phyloP scores from a whole-genome alignment of 2,329 filamentous ascomycete species.

The Fusarium sp. region DNA sequence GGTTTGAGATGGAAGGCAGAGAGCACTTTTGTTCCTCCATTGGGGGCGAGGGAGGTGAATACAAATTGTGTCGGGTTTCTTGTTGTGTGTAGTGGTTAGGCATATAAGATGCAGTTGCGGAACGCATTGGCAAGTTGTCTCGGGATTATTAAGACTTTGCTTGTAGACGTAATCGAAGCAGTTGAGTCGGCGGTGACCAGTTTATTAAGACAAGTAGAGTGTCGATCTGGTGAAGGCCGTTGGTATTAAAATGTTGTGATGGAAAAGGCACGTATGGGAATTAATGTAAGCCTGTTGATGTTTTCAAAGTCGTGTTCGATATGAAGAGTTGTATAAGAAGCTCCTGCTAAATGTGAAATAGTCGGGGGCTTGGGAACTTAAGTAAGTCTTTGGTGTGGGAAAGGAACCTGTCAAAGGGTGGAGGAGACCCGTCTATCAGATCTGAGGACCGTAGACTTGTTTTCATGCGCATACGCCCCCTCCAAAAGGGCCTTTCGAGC shows the following conservation, averaged over 20 bases:
- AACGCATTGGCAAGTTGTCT: slow-evolving; percentile 40
- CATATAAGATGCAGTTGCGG: slow-evolving; percentile 46
- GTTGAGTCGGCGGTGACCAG: slow-evolving; percentile 10
- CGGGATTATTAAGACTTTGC: slow-evolving; percentile 29
- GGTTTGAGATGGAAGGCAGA: slow-evolving; percentile 91
- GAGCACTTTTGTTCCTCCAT: slow-evolving; percentile 86
- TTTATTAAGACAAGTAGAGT: slow-evolving; percentile 22
- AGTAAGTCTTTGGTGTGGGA: slow-evolving; percentile 45
- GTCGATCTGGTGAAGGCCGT: slow-evolving; percentile 8
- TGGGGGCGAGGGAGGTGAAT: slow-evolving; percentile 78
- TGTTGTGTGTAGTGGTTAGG: slow-evolving; percentile 44
- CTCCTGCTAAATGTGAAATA: slow-evolving; percentile 33
- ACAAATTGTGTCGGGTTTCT: slow-evolving; percentile 58
- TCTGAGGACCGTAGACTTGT: slow-evolving; percentile 42
- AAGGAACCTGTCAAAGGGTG: slow-evolving; percentile 45
- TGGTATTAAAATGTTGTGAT: slow-evolving; percentile 19
- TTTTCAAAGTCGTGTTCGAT: slow-evolving; percentile 28
- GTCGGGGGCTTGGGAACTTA: slow-evolving; percentile 47
- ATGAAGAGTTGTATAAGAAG: slow-evolving; percentile 33
- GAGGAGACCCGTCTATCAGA: slow-evolving; percentile 46
- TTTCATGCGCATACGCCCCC: slow-evolving; percentile 40
- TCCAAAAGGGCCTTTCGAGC: slow-evolving; percentile 35
- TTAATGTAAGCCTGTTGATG: slow-evolving; percentile 30
- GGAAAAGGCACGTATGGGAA: slow-evolving; percentile 5
- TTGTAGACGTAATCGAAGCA: slow-evolving; percentile 16